A percentile compares a stretch with the other conserved stretches of the same genome.
Conservation (phyloP, 495 filamentous ascomycete species). For the Aspergillus haitiensis region DNA sequence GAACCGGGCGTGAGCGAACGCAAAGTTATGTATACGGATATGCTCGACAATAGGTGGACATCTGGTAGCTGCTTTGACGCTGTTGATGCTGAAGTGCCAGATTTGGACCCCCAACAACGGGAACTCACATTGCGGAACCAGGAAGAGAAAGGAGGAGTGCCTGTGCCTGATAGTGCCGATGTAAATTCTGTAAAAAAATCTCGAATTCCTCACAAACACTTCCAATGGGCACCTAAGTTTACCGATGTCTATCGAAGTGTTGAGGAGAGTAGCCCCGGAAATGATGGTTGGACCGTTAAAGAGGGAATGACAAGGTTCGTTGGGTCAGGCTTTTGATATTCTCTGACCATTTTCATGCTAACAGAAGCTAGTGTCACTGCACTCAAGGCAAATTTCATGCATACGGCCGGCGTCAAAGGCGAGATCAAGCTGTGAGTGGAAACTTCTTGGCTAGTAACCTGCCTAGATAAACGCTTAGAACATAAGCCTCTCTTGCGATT, state of each 20-base stretch:
- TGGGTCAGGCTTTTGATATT: background rate
- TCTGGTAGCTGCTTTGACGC: constrained; percentile 82
- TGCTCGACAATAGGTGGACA: constrained; percentile 87
- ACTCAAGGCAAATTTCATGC: constrained; percentile 89
- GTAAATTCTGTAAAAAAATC: constrained; percentile 25
- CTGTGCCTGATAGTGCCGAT: constrained; percentile 7
- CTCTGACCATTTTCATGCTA: constrained; percentile 10
- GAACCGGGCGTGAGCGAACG: constrained; percentile 62
- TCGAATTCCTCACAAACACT: constrained; percentile 74
- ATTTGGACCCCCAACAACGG: constrained; percentile 45
- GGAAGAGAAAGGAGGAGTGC: constrained; percentile 48
- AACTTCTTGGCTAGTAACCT: constrained; percentile 32
- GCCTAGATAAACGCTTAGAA: constrained; percentile 24
- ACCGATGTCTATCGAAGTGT: constrained; percentile 82
- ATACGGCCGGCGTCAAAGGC: constrained; percentile 62
- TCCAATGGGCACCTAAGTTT: constrained; percentile 90
- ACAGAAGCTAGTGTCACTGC: constrained; percentile 71
- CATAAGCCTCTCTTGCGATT: constrained; percentile 32
- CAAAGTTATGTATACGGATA: constrained; percentile 73
- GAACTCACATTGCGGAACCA: constrained; percentile 65
- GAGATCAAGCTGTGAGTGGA: constrained; percentile 91
- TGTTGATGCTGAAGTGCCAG: constrained; percentile 48
- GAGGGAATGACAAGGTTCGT: constrained; percentile 84
- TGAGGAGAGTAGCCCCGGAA: constrained; percentile 74
- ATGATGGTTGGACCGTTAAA: constrained; percentile 92